Percentiles rank a stretch among this genome's conserved stretches.
These are phyloP conservation scores for Botrytis galanthina DNA, from an alignment of 2,329 filamentous ascomycete genomes.

Conservation along the genomic window DNA sequence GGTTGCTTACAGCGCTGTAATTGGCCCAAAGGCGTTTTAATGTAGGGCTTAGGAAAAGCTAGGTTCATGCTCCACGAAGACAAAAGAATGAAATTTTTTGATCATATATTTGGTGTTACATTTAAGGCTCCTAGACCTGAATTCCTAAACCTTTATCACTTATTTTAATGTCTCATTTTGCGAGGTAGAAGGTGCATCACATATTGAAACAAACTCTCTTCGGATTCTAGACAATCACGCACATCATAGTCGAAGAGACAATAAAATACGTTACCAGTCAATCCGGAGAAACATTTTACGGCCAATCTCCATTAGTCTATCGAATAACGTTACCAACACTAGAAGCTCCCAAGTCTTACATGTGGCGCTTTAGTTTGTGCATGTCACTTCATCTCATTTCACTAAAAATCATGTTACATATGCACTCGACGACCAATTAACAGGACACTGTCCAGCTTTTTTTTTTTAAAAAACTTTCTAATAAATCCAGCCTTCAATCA, in stretches of 20 bases:
- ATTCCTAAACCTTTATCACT: background rate
- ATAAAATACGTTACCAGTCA: background rate
- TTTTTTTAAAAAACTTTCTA: background rate
- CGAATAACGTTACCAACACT: background rate
- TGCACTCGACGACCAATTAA: background rate
- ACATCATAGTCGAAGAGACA: background rate
- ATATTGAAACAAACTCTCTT: no score
- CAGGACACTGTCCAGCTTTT: background rate
- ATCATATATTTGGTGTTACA: background rate
- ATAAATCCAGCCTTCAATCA: background rate
- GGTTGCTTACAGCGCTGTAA: conserved; percentile 33
- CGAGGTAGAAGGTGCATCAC: background rate
- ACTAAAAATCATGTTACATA: background rate
- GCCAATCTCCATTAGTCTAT: background rate
- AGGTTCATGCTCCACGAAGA: conserved; percentile 18
- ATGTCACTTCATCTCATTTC: background rate
- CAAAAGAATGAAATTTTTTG: conserved; percentile 9
- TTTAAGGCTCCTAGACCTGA: background rate
- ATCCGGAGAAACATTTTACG: background rate
- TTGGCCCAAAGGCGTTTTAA: conserved; percentile 36
- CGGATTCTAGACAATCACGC: background rate
- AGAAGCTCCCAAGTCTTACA: background rate
- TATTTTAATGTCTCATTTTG: background rate
- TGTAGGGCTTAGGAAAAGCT: conserved; percentile 38
- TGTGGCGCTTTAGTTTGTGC: background rate